Evolutionary conservation across 257 asterid genomes (phyloP).

Genomic region (Plectranthus barbatus): DNA sequence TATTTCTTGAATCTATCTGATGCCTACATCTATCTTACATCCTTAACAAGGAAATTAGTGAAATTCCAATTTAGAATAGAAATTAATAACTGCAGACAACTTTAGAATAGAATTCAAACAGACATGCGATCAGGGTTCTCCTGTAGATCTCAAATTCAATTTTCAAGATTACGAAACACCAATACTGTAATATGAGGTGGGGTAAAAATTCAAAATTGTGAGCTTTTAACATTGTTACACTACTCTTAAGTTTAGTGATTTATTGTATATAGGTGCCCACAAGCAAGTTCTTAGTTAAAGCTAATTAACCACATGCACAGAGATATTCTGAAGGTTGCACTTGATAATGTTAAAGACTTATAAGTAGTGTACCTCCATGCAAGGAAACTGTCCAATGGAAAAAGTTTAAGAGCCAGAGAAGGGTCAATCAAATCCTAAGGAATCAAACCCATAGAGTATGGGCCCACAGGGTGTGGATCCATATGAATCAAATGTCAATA

Average conservation of each 20-base stretch:
- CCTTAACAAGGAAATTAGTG: too few species aligned
- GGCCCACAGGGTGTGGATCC: not conserved
- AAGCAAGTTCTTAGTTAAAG: too few species aligned
- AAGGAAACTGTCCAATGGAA: not conserved
- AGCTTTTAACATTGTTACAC: not conserved
- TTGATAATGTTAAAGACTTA: not conserved
- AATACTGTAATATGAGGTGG: too few species aligned
- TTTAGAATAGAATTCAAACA: not conserved
- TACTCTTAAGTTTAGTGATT: not conserved
- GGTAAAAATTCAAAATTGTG: too few species aligned
- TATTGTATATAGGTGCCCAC: too few species aligned
- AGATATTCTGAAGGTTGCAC: not conserved
- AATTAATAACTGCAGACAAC: too few species aligned
- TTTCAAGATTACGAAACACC: too few species aligned
- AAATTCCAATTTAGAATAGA: too few species aligned
- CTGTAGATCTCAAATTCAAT: too few species aligned
- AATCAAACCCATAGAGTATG: not conserved
- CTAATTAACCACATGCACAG: not conserved
- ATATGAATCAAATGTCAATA: not conserved
- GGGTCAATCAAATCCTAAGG: not conserved
- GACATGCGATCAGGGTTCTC: not conserved
- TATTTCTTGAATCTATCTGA: too few species aligned
- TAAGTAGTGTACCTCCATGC: not conserved
- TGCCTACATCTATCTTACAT: too few species aligned
- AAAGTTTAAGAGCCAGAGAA: not conserved